Evolutionary conservation across 2,329 filamentous ascomycete species (phyloP), one percentile per base, ranked within the genome.

Genomic region (Talaromyces amestolkiae): DNA sequence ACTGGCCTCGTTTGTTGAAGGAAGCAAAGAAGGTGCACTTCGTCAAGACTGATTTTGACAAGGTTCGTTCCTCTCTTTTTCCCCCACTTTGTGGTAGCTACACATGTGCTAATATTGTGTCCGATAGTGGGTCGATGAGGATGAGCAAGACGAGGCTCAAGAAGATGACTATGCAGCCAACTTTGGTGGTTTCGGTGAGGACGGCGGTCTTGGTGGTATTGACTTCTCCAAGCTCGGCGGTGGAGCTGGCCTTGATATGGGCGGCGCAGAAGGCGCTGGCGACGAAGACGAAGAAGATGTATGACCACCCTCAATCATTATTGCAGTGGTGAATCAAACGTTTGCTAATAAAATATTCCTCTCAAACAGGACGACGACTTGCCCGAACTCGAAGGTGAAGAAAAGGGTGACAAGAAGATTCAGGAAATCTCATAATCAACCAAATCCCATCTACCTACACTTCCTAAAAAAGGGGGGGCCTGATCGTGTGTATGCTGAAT

Each of bases 31-130:
- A 92, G 85, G 83, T 91, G 64, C 95, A 98, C 83, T 99, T 93
- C 87, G 82, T 99, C 75, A 97, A 97, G 89, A 98, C 95, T 70
- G 91, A 99, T 83, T 99, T 99, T 74, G 93, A 97, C 84, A 97
- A 97, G 90, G 88, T 90, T 78, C 67, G 84, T 66, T 37, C 15
- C 43, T 24, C 9, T 13, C 15, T 11, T 31, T 43, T 60, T 10
- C 41, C 60, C 22, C 24, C 3, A 9, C 6, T 27, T n/a, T 51
- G 22, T 24, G 13, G 19, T 33, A 11, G 51, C 17, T 35, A 35
- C 8, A 54, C 33, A 35, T 35, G 27, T 53, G 51, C 27, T 54
- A 54, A 54, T 31, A 22, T 43, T 60, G 22, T 61, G 47, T 49
- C 10, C 22, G 41, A 35, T 35, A 89, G 87, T 97, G 93, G 93